Conservation (phyloP, 2,329 filamentous ascomycete species). For the Neofusicoccum parvum region DNA sequence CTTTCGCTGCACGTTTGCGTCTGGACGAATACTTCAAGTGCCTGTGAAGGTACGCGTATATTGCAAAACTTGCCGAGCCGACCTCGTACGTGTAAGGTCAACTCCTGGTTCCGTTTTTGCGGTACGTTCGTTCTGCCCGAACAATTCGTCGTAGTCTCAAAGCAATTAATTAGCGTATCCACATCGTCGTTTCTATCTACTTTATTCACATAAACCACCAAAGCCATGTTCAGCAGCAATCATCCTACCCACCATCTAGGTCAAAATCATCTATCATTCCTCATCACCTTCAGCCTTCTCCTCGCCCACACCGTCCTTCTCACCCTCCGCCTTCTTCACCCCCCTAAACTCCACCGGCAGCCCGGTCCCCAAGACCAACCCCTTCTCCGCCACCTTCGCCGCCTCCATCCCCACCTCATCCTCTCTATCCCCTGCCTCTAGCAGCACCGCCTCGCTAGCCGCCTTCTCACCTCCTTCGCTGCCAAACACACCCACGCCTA, state of each 20-base stretch:
- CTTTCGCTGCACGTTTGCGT: no score
- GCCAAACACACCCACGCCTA: constrained; percentile 24
- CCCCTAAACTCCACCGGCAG: constrained; percentile 1
- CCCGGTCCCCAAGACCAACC: neutral
- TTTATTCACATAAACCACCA: neutral
- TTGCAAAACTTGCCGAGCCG: no score
- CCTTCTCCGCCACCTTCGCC: neutral
- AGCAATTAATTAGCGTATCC: neutral
- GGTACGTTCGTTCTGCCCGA: no score
- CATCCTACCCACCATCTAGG: neutral
- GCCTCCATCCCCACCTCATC: neutral
- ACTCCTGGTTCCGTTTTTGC: no score
- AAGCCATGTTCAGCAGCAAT: neutral
- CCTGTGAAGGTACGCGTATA: no score
- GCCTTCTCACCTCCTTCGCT: neutral
- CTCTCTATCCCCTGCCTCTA: constrained; percentile 11
- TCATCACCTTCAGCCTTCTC: neutral
- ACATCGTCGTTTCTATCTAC: neutral
- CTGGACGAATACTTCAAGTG: no score
- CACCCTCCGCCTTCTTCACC: neutral
- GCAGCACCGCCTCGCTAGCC: constrained; percentile 6
- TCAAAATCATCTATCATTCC: neutral
- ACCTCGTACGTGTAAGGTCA: neutral
- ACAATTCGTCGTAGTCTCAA: neutral
- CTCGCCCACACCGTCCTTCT: neutral